Percentiles rank a stretch among this genome's conserved stretches.
Evolutionary conservation across 2,329 filamentous ascomycete genomes (phyloP).

Genomic region (Fusarium torulosum): DNA sequence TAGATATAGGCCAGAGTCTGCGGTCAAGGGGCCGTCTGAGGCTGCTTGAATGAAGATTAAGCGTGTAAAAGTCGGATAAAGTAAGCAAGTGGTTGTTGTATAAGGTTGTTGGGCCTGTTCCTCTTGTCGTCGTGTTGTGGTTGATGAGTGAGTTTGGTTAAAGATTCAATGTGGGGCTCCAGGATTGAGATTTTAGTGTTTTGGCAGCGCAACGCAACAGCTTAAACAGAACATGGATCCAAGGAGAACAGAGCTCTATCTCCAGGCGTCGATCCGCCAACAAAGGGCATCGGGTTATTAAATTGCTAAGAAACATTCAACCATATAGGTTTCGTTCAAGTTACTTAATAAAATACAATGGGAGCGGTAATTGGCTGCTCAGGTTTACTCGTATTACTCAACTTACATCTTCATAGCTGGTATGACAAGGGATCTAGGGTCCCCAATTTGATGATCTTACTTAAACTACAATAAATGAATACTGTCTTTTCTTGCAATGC

Average conservation of each 20-base stretch:
- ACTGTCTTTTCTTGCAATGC: not conserved
- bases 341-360: not conserved
- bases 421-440: not conserved
- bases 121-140: conserved; percentile 14
- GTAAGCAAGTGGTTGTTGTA: not conserved
- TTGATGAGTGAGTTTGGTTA: conserved; percentile 41
- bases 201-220: conserved; percentile 2
- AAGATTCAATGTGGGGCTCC: conserved; percentile 50
- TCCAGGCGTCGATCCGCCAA: not conserved
- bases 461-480: not conserved
- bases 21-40: not conserved
- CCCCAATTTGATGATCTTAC: too few species aligned
- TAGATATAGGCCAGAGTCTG: conserved; percentile 1
- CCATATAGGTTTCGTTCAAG: not conserved
- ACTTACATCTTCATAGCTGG: not conserved
- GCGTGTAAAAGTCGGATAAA: not conserved
- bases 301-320: not conserved
- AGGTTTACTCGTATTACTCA: not conserved
- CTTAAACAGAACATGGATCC: not conserved
- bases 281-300: too few species aligned
- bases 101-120: conserved; percentile 3
- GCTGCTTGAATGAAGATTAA: not conserved
- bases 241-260: not conserved
- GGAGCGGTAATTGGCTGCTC: not conserved
- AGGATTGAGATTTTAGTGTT: conserved; percentile 48